Evolutionary conservation across 345 rosid species (phyloP), one percentile per base, ranked within the genome.

Genomic region (Dipteronia sinensis): DNA sequence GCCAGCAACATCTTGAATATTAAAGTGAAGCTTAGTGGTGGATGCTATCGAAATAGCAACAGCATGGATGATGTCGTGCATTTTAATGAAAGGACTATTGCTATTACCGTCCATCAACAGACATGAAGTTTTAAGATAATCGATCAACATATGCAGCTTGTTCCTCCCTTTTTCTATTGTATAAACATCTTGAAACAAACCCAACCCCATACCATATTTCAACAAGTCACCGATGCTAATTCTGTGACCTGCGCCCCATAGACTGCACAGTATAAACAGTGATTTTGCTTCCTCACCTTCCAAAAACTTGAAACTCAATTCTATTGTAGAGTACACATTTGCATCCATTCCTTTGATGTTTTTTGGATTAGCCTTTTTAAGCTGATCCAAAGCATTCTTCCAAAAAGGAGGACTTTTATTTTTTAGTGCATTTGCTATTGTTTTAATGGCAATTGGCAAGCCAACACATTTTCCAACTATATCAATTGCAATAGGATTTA

Each of bases 61-160:
- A 23, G 49, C 16, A 34, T 10, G 70, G 8, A 83, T 64, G 16
- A 78, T 49, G 27, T 83, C 79, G 47, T 86, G 86, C 80, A 86
- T 81, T 44, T 62, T 78, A 25, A 81, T 66, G 0, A 0, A 1
- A 16, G 20, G 25, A n/a, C 40, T 46, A 10, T 1, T 46, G 7
- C 16, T 38, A 10, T n/a, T 40, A 72, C 64, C 29, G 2, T 74
- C 69, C 19, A 69, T 34, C 69, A 80, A 53, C 71, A 85, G 78
- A 72, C 77, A 77, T 38, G 58, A 49, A 9, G 68, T 62, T 64
- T 71, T 80, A 51, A 85, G 83, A 51, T 29, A 62, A 38, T 44
- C 20, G 10, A 83, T 17, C 49, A 72, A 63, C 2, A 10, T 25
- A 8, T 53, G 27, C 23, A 76, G 0, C 11, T 66, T 69, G 34